Base-by-base conservation (phyloP, 176 grass and related monocot genomes). In the Aegilops tauschii region DNA sequence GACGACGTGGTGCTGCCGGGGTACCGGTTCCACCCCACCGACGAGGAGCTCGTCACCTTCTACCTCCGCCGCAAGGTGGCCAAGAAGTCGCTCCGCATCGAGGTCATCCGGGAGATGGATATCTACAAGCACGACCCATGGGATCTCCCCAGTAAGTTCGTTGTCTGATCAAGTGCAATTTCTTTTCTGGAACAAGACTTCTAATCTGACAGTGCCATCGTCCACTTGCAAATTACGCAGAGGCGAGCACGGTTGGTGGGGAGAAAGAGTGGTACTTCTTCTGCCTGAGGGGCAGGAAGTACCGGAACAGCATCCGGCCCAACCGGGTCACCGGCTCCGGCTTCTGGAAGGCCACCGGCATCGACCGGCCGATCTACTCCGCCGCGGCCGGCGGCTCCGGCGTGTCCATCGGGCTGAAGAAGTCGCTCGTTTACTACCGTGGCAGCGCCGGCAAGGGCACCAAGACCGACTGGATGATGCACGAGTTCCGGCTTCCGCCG, bases 401-500 rank as follows among this genome's bases (percentile, higher is more conserved):
- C 31, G 72, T 89, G 18, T 93, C 91, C 8, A 87, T 98, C 56
- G 95, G 95, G 32, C 89, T 98, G 11, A 98, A 98, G 82, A 98
- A 98, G 61, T 98, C 95, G 62, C 86, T 98, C 17, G 95, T 98
- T 28, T 98, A 95, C 86, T 98, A 98, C 75, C 80, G 87, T 21
- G 95, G 95, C 71, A 95, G 91, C 78, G 95, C 95, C 37, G 95
- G 95, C 68, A 98, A 92, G 66, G 95, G 95, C 37, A 93, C 91
- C 50, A 98, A 98, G 63, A 98, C 95, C 3, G 91, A 98, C 82
- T 98, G 95, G 95, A 98, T 95, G 95, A 98, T 98, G 95, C 95
- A 98, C 63, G 95, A 98, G 84, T 98, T 95, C 84, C 95, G 95
- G 59, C 93, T 98, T 5, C 96, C 93, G 5, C 89, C 95, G 25